Percentiles rank a stretch among this genome's conserved stretches.
phyloP scores from a whole-genome alignment of 2,329 filamentous ascomycete genomes.

The Cladosporium austrohemisphaericum region DNA sequence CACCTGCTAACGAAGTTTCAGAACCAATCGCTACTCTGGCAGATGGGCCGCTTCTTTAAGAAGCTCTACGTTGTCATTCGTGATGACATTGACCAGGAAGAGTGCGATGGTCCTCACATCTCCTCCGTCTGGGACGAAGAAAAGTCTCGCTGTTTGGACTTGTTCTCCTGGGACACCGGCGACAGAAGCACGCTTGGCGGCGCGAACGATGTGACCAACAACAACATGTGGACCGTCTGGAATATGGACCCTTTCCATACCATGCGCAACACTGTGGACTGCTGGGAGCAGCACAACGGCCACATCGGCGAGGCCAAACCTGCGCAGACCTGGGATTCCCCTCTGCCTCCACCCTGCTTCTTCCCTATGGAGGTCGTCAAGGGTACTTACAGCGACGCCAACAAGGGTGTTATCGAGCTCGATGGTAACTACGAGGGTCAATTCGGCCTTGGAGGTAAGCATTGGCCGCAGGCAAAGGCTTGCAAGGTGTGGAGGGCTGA shows the following conservation, averaged over 20 bases:
- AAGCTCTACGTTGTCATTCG: neutral
- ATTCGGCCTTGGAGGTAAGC: neutral
- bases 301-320: neutral
- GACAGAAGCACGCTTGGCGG: neutral
- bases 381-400: neutral
- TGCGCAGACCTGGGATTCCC: neutral
- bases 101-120: neutral
- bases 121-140: neutral
- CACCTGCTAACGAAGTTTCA: neutral
- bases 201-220: constrained; percentile 1
- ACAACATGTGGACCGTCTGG: constrained; percentile 1
- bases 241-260: constrained; percentile 2
- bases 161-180: constrained; percentile 1
- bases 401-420: neutral
- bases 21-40: constrained; percentile 7
- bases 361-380: constrained; percentile 3
- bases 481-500: no score
- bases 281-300: constrained; percentile 2
- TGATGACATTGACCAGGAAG: neutral
- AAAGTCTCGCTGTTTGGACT: neutral
- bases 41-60: constrained; percentile 4
- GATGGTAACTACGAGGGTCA: neutral
- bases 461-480: no score
- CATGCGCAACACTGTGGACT: constrained; percentile 3
- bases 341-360: neutral